These are phyloP conservation scores for Bidens hawaiensis DNA, from an alignment of 140 eudicot species.

Conservation along the genomic window DNA sequence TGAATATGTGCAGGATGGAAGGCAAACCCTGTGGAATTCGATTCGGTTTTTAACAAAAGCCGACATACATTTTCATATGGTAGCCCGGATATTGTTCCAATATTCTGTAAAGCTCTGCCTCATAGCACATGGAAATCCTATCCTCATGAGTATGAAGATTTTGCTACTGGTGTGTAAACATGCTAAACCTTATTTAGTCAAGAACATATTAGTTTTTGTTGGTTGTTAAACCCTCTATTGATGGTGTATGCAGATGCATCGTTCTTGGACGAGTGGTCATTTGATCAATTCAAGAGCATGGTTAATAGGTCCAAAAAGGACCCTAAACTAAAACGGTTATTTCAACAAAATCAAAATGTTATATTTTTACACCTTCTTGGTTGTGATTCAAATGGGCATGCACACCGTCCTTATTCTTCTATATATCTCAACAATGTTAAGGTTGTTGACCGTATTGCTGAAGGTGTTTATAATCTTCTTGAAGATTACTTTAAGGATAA, in stretches of 20 bases:
- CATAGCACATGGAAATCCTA: conserved; percentile 94
- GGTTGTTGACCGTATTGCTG: conserved; percentile 92
- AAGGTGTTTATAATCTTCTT: conserved; percentile 82
- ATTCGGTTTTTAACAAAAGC: conserved; percentile 91
- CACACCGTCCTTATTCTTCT: conserved; percentile 93
- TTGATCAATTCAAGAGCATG: conserved; percentile 87
- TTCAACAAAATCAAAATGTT: conserved; percentile 73
- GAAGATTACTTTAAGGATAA: conserved; percentile 80
- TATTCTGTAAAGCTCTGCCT: conserved; percentile 87
- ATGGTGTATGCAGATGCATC: conserved; percentile 82
- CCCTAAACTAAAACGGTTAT: conserved; percentile 46
- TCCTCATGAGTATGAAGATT: conserved; percentile 98
- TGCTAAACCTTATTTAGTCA: neutral
- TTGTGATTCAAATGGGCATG: conserved; percentile 99
- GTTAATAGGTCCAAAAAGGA: conserved; percentile 78
- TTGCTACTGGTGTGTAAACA: conserved; percentile 75
- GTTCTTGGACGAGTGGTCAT: conserved; percentile 98
- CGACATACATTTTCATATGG: conserved; percentile 85
- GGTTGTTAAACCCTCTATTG: conserved; percentile 14
- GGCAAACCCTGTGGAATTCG: conserved; percentile 98
- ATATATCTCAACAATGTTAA: conserved; percentile 95
- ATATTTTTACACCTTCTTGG: conserved; percentile 93
- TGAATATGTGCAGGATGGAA: conserved; percentile 74
- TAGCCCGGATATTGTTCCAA: conserved; percentile 97
- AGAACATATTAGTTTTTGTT: neutral